A percentile compares a stretch with the other conserved stretches of the same genome.
These are phyloP conservation scores for Mycena albidolilacea DNA, from an alignment of 768 basidiomycete species.

Conservation along the genomic window DNA sequence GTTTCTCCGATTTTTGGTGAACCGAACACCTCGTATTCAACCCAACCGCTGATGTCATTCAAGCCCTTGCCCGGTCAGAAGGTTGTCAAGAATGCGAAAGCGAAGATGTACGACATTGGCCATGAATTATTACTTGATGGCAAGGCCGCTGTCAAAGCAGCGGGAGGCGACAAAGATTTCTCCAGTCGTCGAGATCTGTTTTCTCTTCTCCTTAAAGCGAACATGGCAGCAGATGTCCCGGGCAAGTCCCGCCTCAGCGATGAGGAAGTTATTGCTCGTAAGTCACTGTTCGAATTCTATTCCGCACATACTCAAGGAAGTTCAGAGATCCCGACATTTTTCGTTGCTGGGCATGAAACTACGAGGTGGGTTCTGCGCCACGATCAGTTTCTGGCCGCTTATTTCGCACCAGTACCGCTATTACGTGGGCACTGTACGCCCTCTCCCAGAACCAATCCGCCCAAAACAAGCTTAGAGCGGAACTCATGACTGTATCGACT, in stretches of 20 bases:
- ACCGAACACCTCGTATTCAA: background rate
- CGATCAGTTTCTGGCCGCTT: background rate
- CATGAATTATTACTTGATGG: conserved; percentile 54
- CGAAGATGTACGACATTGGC: conserved; percentile 56
- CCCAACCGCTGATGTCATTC: background rate
- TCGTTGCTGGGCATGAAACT: conserved; percentile 52
- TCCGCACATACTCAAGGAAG: background rate
- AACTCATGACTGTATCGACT: conserved; percentile 50
- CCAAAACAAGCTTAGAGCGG: conserved; percentile 60
- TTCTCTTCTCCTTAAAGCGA: conserved; percentile 63
- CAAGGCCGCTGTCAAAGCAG: conserved; percentile 50
- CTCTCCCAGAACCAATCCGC: conserved; percentile 54
- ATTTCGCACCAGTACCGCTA: conserved; percentile 5
- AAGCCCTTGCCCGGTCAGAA: conserved; percentile 21
- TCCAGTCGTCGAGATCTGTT: conserved; percentile 60
- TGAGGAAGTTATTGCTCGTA: conserved; percentile 57
- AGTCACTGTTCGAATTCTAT: conserved; percentile 9
- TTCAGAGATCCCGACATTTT: conserved; percentile 57
- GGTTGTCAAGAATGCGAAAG: conserved; percentile 41
- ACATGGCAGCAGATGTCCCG: conserved; percentile 63
- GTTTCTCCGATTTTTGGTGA: conserved; percentile 45
- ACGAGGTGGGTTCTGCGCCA: conserved; percentile 19
- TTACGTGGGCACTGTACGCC: conserved; percentile 60
- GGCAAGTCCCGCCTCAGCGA: conserved; percentile 61
- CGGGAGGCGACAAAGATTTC: conserved; percentile 36